Evolutionary conservation across 495 filamentous ascomycete species (phyloP), one percentile per base, ranked within the genome.

Genomic region (Talaromyces trachyspermus): DNA sequence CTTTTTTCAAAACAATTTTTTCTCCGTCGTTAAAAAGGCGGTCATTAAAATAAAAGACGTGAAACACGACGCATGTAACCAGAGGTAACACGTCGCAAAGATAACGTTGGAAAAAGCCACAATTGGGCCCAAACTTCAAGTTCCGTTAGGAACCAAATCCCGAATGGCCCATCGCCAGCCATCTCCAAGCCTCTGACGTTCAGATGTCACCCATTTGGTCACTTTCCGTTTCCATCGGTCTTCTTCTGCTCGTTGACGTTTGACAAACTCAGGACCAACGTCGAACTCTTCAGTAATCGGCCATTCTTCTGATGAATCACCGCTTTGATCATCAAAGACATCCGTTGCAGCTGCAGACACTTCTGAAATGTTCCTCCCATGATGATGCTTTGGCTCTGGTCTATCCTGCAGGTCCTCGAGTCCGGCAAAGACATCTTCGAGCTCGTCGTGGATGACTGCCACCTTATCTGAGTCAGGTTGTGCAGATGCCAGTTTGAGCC

Each of bases 231-330:
- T 75, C 94, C 92, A 98, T 53, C 85, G 76, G 43, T 85, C 84
- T 66, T 98, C 92, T 64, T 97, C 92, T 49, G 89, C 89, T 46
- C 85, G 68, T 62, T 96, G 91, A 30, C 88, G 76, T 52, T 81
- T 77, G 40, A 97, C 83, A 59, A 96, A 98, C 64, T 89, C 87
- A 4, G 94, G 94, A 1, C 92, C 92, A 38, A 98, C 86, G 62
- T 98, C 92, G 59, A 97, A 98, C 62, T 97, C 92, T 63, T 98
- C 92, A 10, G 88, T 89, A 20, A 94, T 86, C 23, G 88, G 76
- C 77, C 84, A 87, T 55, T 89, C 84, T 49, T 89, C 84, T 4
- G 68, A 71, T 6, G 66, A 67, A 35, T 68, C 66, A 30, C 66
- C 70, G 33, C 70, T 72, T 45, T 78, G 75, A 47, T 84, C 66